A percentile compares a stretch with the other conserved stretches of the same genome.
Evolutionary conservation across 2,329 filamentous ascomycete genomes (phyloP).

Genomic region (Nakataea oryzae): DNA sequence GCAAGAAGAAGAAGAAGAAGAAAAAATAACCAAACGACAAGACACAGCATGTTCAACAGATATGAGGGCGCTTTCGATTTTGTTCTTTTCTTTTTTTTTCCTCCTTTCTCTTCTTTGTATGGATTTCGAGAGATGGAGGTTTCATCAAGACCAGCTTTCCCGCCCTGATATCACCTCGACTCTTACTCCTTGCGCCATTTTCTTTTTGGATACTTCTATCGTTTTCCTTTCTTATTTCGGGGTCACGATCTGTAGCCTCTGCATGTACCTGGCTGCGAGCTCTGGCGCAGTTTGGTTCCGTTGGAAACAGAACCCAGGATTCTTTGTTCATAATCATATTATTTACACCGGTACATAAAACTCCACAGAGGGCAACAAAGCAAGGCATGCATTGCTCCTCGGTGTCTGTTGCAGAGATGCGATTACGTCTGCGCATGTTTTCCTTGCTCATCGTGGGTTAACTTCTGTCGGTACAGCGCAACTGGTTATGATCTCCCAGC

Average conservation of each 20-base stretch:
- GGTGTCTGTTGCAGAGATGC: too few species aligned
- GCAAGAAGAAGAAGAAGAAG: not conserved
- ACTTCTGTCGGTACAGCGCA: too few species aligned
- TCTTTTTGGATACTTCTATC: not conserved
- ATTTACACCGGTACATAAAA: not conserved
- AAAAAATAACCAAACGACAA: not conserved
- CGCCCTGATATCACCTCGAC: not conserved
- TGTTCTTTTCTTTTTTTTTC: too few species aligned
- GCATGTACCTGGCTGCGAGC: not conserved
- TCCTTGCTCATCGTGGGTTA: too few species aligned
- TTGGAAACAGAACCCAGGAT: not conserved
- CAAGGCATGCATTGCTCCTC: too few species aligned
- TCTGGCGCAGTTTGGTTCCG: not conserved
- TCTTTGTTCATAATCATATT: not conserved
- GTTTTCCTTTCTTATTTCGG: not conserved
- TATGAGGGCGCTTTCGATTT: not conserved
- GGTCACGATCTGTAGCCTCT: not conserved
- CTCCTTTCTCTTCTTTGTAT: too few species aligned
- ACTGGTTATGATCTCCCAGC: too few species aligned
- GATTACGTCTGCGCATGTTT: too few species aligned
- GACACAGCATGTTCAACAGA: not conserved
- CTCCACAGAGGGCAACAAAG: too few species aligned
- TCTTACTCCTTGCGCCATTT: not conserved
- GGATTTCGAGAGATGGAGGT: not conserved
- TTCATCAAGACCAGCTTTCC: not conserved